Percentiles rank a stretch among this genome's conserved stretches.
Conservation (phyloP, 768 basidiomycete species). For the Suillus bovinus region DNA sequence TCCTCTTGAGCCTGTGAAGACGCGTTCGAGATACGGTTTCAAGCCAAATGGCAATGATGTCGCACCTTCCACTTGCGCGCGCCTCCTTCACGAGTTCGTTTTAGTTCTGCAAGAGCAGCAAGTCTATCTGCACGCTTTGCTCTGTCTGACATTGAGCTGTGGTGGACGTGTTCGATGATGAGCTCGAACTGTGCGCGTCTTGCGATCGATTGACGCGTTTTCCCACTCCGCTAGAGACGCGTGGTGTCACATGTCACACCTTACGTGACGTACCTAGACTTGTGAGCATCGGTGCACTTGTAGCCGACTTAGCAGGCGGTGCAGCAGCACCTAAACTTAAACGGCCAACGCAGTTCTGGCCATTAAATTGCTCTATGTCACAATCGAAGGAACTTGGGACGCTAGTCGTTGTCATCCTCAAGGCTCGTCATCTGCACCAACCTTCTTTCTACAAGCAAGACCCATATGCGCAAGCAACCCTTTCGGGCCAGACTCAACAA, state of each 20-base stretch:
- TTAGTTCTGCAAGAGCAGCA: slow-evolving; percentile 46
- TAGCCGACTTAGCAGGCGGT: neutral
- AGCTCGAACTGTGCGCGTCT: slow-evolving; percentile 19
- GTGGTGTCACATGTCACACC: slow-evolving; percentile 1
- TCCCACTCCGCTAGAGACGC: slow-evolving; percentile 22
- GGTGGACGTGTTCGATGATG: slow-evolving; percentile 1
- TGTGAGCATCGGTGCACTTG: no score
- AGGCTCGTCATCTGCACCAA: slow-evolving; percentile 83
- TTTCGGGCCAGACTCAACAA: slow-evolving; percentile 62
- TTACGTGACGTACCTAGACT: neutral
- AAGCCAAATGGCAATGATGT: slow-evolving; percentile 10
- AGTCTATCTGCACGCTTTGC: slow-evolving; percentile 41
- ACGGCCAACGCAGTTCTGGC: neutral
- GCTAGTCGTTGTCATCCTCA: slow-evolving; percentile 81
- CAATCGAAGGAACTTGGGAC: slow-evolving; percentile 65
- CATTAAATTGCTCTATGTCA: slow-evolving; percentile 22
- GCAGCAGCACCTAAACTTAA: neutral
- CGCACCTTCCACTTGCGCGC: slow-evolving; percentile 58
- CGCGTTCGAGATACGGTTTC: slow-evolving; percentile 23
- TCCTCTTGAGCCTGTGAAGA: slow-evolving; percentile 52
- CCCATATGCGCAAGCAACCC: slow-evolving; percentile 68
- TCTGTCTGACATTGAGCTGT: slow-evolving; percentile 29
- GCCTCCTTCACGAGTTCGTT: slow-evolving; percentile 60
- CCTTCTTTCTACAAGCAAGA: slow-evolving; percentile 91
- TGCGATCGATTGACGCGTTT: slow-evolving; percentile 11